phyloP scores from a whole-genome alignment of 78 protist genomes.

The Guillardia theta region DNA sequence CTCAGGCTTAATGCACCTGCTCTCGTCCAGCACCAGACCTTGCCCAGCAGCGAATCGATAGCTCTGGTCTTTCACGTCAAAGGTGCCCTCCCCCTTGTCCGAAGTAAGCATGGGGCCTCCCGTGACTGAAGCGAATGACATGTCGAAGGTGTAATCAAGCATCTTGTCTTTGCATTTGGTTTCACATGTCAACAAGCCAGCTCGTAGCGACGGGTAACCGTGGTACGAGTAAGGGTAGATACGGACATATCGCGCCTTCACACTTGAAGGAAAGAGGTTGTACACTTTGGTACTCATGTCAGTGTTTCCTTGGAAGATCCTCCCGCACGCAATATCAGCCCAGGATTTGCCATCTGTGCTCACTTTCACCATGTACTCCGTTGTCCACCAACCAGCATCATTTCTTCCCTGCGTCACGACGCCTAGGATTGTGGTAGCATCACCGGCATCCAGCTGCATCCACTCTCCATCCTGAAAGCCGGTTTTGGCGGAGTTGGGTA shows the following conservation, averaged over 20 bases:
- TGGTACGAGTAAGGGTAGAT: not conserved
- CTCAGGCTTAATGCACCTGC: not conserved
- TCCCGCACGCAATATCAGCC: not conserved
- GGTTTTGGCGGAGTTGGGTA: not conserved
- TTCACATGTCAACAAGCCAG: not conserved
- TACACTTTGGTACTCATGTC: not conserved
- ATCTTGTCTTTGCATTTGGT: not conserved
- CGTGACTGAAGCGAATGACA: not conserved
- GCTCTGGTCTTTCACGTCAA: not conserved
- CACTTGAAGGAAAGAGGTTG: not conserved
- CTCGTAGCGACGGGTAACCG: not conserved
- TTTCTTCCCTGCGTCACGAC: not conserved
- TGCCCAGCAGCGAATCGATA: not conserved
- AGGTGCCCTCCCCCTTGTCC: not conserved
- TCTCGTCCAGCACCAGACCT: not conserved
- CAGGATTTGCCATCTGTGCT: not conserved
- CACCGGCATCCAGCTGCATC: not conserved
- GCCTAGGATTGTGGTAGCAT: not conserved
- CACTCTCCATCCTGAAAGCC: not conserved
- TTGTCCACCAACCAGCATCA: not conserved
- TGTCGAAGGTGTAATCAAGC: not conserved
- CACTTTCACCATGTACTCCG: not conserved
- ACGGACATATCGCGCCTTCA: not conserved
- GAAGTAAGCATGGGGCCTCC: not conserved
- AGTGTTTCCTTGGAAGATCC: not conserved